Conservation (phyloP, 495 filamentous ascomycete species). For the Elaphomyces granulatus region DNA sequence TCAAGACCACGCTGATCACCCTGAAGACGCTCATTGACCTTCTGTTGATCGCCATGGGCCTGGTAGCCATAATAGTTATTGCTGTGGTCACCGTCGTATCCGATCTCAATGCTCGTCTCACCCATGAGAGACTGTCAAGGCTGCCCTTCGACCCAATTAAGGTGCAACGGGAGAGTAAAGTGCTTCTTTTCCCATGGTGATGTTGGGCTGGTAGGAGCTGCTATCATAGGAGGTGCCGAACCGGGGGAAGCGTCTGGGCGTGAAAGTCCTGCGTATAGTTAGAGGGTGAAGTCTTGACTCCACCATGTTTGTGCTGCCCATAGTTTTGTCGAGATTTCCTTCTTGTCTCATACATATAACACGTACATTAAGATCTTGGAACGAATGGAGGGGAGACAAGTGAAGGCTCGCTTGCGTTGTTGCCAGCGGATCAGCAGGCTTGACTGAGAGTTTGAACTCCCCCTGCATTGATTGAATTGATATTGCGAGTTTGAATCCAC, state of each 20-base stretch:
- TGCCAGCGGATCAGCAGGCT: too few species aligned
- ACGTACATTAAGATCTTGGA: too few species aligned
- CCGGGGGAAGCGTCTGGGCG: constrained; percentile 43
- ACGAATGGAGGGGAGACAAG: too few species aligned
- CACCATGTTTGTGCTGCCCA: constrained; percentile 61
- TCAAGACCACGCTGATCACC: constrained; percentile 21
- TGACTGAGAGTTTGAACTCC: too few species aligned
- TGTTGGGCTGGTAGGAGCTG: constrained; percentile 44
- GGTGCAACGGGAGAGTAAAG: constrained; percentile 43
- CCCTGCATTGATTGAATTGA: too few species aligned
- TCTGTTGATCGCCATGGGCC: constrained; percentile 3
- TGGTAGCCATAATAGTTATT: constrained; percentile 35
- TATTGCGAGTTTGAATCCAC: too few species aligned
- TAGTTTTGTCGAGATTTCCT: too few species aligned
- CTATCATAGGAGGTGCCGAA: constrained; percentile 51
- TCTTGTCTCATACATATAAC: too few species aligned
- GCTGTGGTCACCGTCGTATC: constrained; percentile 36
- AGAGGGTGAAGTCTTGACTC: constrained; percentile 37
- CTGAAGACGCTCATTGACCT: constrained; percentile 13
- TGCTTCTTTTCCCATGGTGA: constrained; percentile 32
- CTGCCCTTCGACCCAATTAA: constrained; percentile 46
- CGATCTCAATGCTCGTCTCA: constrained; percentile 42
- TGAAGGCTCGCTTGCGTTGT: too few species aligned
- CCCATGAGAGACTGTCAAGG: constrained; percentile 46
- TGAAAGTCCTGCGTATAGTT: constrained; percentile 50